phyloP scores from a whole-genome alignment of 2,329 filamentous ascomycete genomes.

The Colletotrichum somersetense region DNA sequence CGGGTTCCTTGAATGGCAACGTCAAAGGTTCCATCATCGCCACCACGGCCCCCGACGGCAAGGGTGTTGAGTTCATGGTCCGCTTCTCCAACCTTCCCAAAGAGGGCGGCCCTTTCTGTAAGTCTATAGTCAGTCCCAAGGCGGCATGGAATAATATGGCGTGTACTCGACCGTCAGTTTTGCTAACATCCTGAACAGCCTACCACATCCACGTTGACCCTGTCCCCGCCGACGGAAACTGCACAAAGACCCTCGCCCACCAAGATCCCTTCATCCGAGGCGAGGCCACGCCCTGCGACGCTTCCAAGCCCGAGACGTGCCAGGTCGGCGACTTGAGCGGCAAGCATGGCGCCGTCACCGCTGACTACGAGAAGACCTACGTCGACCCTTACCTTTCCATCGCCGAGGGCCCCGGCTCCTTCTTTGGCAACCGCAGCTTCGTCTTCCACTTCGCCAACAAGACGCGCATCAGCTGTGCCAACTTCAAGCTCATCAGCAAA shows the following conservation, averaged over 20 bases:
- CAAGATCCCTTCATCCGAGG: conserved; percentile 78
- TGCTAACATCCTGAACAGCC: conserved; percentile 56
- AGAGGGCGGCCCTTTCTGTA: conserved; percentile 71
- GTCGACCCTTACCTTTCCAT: conserved; percentile 71
- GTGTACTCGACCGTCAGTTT: background rate
- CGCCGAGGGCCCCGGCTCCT: conserved; percentile 62
- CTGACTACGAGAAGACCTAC: conserved; percentile 63
- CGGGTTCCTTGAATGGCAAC: conserved; percentile 62
- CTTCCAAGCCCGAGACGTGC: conserved; percentile 70
- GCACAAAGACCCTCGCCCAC: conserved; percentile 75
- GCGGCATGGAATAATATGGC: background rate
- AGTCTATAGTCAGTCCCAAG: conserved; percentile 47
- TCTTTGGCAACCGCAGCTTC: conserved; percentile 74
- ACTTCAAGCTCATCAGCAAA: conserved; percentile 60
- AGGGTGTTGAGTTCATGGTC: conserved; percentile 68
- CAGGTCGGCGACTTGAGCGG: conserved; percentile 83
- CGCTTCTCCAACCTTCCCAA: conserved; percentile 70
- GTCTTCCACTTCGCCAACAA: conserved; percentile 74
- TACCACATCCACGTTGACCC: conserved; percentile 80
- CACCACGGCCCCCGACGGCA: conserved; percentile 60
- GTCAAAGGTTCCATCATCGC: conserved; percentile 66
- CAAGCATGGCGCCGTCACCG: conserved; percentile 73
- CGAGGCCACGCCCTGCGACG: conserved; percentile 72
- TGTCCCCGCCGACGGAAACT: conserved; percentile 77
- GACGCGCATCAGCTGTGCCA: conserved; percentile 74